A percentile compares a stretch with the other conserved stretches of the same genome.
These are phyloP conservation scores for Oxyria digyna DNA, from an alignment of 148 eudicot genomes.

Conservation along the genomic window DNA sequence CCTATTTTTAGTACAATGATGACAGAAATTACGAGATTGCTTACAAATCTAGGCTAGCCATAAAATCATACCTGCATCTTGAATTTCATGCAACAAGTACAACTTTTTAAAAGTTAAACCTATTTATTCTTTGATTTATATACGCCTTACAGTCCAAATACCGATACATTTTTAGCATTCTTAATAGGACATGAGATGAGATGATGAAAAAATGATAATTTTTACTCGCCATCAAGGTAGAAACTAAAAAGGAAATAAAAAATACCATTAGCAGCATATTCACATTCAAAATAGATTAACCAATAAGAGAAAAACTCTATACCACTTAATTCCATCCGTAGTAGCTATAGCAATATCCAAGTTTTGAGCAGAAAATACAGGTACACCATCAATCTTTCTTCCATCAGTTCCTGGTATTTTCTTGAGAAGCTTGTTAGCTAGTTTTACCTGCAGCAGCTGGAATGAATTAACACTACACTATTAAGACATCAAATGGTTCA, in stretches of 20 bases:
- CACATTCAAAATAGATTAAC: not conserved
- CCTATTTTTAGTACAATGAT: not conserved
- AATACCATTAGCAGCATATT: not conserved
- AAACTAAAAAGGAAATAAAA: not conserved
- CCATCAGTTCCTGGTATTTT: constrained; percentile 28
- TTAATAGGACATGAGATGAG: not conserved
- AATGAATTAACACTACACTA: not conserved
- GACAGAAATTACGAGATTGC: not conserved
- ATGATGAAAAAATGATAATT: not conserved
- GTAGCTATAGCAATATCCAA: constrained; percentile 89
- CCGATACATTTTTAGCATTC: not conserved
- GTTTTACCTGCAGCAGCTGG: constrained; percentile 49
- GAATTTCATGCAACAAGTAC: not conserved
- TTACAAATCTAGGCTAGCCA: not conserved
- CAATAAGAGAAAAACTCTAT: constrained; percentile 8
- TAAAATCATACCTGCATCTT: not conserved
- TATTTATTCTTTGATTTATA: not conserved
- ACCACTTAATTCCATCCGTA: constrained; percentile 84
- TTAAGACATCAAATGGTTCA: not conserved
- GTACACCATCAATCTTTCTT: constrained; percentile 71
- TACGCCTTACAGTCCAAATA: not conserved
- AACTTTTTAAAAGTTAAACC: not conserved
- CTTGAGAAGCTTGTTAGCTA: constrained; percentile 80
- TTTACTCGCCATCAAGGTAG: not conserved
- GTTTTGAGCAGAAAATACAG: constrained; percentile 88